Base-by-base conservation (phyloP, 148 eudicot genomes). In the Amaranthus cruentus region DNA sequence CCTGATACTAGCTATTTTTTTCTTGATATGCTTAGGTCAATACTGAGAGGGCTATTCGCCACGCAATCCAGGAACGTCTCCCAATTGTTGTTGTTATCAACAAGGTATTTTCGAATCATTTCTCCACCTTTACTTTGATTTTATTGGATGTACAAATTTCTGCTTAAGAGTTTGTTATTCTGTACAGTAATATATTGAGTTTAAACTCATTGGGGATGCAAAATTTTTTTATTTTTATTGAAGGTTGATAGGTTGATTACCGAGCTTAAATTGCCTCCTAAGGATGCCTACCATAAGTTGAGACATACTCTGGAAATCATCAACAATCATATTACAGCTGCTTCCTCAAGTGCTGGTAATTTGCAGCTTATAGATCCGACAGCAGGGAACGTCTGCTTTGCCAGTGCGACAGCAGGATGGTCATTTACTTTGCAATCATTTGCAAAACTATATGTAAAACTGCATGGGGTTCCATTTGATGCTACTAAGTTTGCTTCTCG, bases 391-490 rank as follows among this genome's bases (percentile, higher is more conserved):
- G 96, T 96, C 49, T 96, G 99, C 75, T 92, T 96, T 83, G 96
- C 99, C 58, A 90, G 95, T 80, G 97, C 91, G 46, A 92, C 86
- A 76, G 99, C 99, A 0, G 97, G 99, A 73, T 96, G 99, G 99
- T 96, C 96, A 44, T 96, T 96, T 78, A 96, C 97, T 55, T 75
- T 96, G 80, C 99, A 86, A 55, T 92, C 99, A 66, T 96, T 92
- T 84, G 99, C 99, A 9, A 96, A 96, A 81, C 84, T 92, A 28
- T 96, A 96, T 81, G 96, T 87, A 9, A 96, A 92, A 70, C 87
- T 96, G 58, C 99, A 96, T 71, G 99, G 99, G 15, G 84, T 92
- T 75, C 82, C 96, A 58, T 88, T 96, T 80, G 99, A 96, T 84
- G 94, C 99, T 38, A 81, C 69, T 64, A 87, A 92, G 82, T 96